Base-by-base conservation (phyloP, 345 rosid genomes). In the Acer yangbiense region DNA sequence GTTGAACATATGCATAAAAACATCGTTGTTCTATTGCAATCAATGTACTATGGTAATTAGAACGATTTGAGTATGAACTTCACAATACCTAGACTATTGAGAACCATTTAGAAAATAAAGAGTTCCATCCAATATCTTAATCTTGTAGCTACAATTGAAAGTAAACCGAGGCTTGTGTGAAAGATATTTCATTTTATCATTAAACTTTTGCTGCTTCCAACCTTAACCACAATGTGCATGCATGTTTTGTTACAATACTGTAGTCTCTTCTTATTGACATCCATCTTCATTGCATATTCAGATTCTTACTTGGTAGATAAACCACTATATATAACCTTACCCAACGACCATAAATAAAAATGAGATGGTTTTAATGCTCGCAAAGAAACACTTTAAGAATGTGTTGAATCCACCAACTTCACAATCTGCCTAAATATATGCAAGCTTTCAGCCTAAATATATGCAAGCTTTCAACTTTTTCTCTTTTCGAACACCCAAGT, bases 321-420 rank as follows among this genome's bases (percentile, higher is more conserved):
- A 82, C 90, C 94, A 13, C 72, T 69, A 73, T 89, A 93, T 20
- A 72, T 81, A 72, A 90, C 73, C 77, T 71, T 83, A 83, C 89
- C 85, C 12, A 82, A 83, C 14, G 94, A 83, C 66, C 35, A 32
- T 32, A 93, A 65, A 57, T 69, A 69, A 67, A 93, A 86, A 80
- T 79, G 72, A 32, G 94, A 91, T 41, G 92, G 91, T 52, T 86
- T 69, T 72, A 93, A 71, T 76, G 87, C 92, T 71, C 78, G 80
- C 86, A 93, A 86, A 57, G 78, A 81, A 55, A 82, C 77, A 12
- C 92, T 90, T 85, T 90, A 90, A 7, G 90, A 86, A 65, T 91
- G 97, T 18, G 90, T 88, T 9, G 77, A 84, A 80, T 89, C 90
- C 81, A 91, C 90, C 63, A 93, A 77, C 86, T 91, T 90, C 76